Evolutionary conservation across 2,329 filamentous ascomycete genomes (phyloP).

Genomic region (Ophiostoma populinum): DNA sequence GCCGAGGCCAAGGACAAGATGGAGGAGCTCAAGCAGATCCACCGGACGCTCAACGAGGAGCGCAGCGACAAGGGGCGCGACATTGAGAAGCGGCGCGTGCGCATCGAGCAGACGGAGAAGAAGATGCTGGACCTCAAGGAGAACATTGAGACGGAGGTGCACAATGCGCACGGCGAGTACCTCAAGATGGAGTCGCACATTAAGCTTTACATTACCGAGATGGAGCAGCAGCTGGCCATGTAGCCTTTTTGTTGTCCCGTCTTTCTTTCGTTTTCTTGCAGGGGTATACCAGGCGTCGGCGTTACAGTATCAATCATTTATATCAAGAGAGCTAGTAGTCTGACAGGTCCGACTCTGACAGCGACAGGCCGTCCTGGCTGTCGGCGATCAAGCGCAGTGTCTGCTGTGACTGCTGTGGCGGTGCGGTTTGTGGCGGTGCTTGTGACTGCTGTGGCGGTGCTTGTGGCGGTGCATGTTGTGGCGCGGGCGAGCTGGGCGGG

Average conservation of each 20-base stretch:
- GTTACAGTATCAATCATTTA: constrained; percentile 5
- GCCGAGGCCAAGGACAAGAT: constrained; percentile 70
- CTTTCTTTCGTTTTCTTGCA: constrained; percentile 9
- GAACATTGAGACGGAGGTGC: constrained; percentile 88
- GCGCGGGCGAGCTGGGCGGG: no score
- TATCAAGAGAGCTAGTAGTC: neutral
- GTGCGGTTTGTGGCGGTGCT: no score
- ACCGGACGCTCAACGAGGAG: constrained; percentile 70
- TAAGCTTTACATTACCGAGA: constrained; percentile 93
- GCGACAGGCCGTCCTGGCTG: no score
- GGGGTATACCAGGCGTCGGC: constrained; percentile 18
- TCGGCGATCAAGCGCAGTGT: no score
- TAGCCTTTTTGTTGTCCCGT: neutral
- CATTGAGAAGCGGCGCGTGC: constrained; percentile 78
- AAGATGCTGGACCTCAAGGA: constrained; percentile 99
- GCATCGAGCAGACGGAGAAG: constrained; percentile 96
- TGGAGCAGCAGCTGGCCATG: constrained; percentile 65
- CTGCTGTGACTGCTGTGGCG: no score
- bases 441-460: no score
- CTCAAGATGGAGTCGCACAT: constrained; percentile 96
- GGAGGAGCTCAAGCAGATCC: constrained; percentile 70
- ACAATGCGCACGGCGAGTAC: constrained; percentile 82
- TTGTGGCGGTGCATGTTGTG: no score
- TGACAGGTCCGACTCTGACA: no score
- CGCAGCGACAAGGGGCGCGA: constrained; percentile 73